Evolutionary conservation across 2,329 filamentous ascomycete genomes (phyloP).

Genomic region (Ceratocystis lukuohia): DNA sequence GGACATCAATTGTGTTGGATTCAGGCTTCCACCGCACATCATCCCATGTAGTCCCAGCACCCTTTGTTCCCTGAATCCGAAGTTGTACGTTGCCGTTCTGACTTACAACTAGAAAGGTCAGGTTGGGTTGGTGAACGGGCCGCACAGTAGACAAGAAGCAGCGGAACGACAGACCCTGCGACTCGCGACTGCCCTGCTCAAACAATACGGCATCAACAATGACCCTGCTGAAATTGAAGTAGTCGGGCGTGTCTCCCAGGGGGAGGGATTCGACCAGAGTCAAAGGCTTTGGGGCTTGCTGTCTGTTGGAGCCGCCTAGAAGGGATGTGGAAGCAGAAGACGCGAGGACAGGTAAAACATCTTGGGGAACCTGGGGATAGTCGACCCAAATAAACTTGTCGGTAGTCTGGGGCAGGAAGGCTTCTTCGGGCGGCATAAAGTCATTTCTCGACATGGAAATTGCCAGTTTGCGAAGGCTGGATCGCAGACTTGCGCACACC

Average conservation of each 20-base stretch:
- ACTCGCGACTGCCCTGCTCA: conserved; percentile 52
- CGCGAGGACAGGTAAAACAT: conserved; percentile 56
- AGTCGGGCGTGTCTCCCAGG: conserved; percentile 56
- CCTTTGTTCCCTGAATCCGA: conserved; percentile 54
- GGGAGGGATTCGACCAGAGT: conserved; percentile 51
- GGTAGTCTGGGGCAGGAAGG: conserved; percentile 60
- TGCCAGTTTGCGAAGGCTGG: conserved; percentile 58
- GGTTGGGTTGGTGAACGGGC: conserved; percentile 51
- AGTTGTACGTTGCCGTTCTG: conserved; percentile 68
- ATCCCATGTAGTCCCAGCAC: conserved; percentile 60
- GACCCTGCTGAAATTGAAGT: conserved; percentile 69
- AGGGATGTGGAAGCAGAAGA: conserved; percentile 27
- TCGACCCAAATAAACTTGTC: conserved; percentile 72
- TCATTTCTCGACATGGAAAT: conserved; percentile 76
- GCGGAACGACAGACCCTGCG: conserved; percentile 54
- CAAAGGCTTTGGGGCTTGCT: conserved; percentile 37
- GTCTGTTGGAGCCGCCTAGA: conserved; percentile 36
- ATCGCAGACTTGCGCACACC: conserved; percentile 43
- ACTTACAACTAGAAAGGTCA: conserved; percentile 63
- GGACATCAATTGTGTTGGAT: conserved; percentile 50
- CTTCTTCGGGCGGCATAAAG: conserved; percentile 56
- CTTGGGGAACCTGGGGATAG: conserved; percentile 60
- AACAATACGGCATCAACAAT: conserved; percentile 61
- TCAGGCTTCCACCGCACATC: conserved; percentile 69
- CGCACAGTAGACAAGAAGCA: conserved; percentile 66